phyloP scores from a whole-genome alignment of 768 basidiomycete genomes.

The Lepiota brunneoincarnata region DNA sequence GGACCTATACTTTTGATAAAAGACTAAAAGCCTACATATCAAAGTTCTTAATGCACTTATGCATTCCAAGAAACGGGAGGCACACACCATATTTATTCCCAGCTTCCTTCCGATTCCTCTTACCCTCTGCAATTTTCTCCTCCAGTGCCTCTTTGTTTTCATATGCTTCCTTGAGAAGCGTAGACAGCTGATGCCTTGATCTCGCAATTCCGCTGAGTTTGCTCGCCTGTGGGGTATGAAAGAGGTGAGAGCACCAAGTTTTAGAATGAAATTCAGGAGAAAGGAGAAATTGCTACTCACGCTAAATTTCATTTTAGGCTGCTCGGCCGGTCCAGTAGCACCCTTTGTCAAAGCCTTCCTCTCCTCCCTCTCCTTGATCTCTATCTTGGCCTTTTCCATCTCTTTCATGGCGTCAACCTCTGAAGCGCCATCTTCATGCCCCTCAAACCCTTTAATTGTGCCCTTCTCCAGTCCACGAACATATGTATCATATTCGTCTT shows the following conservation, averaged over 20 bases:
- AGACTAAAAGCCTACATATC: slow-evolving; percentile 27
- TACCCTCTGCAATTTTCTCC: slow-evolving; percentile 79
- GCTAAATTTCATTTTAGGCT: slow-evolving; percentile 82
- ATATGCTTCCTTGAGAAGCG: slow-evolving; percentile 80
- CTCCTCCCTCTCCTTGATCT: slow-evolving; percentile 74
- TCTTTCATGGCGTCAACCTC: slow-evolving; percentile 68
- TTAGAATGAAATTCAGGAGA: not conserved
- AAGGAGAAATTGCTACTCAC: slow-evolving; percentile 36
- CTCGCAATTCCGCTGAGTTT: slow-evolving; percentile 69
- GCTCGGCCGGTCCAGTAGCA: slow-evolving; percentile 51
- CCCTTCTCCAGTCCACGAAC: slow-evolving; percentile 75
- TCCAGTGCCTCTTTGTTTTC: slow-evolving; percentile 80
- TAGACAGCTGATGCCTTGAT: slow-evolving; percentile 75
- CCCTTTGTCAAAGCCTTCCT: slow-evolving; percentile 72
- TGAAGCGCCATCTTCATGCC: slow-evolving; percentile 48
- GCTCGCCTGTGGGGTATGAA: slow-evolving; percentile 46
- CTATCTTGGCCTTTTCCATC: slow-evolving; percentile 74
- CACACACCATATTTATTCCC: slow-evolving; percentile 86
- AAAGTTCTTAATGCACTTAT: not conserved
- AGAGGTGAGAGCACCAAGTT: not conserved
- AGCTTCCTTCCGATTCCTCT: slow-evolving; percentile 83
- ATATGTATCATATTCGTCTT: slow-evolving; percentile 66
- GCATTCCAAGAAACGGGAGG: not conserved
- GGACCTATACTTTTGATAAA: slow-evolving; percentile 23
- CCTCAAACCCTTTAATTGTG: slow-evolving; percentile 67